Base-by-base conservation (phyloP, 106 monocot genomes). In the Amphibolis antarctica region DNA sequence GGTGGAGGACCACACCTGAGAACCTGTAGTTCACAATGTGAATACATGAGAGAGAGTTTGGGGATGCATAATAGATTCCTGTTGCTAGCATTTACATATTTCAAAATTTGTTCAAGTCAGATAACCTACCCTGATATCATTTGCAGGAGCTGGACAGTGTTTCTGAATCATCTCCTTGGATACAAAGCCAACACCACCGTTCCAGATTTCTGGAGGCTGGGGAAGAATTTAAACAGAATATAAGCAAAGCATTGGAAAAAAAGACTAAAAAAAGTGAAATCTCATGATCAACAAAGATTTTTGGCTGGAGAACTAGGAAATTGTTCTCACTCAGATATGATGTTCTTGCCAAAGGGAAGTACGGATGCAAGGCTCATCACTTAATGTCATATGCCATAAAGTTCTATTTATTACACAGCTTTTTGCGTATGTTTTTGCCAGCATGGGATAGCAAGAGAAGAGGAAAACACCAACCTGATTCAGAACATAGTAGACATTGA, bases 101-200 rank as follows among this genome's bases (percentile, higher is more conserved):
- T 49, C 12, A 19, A 4, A 12, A 49, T 12, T 14, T 49, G 10
- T 14, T 49, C 17, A 10, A 26, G 28, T 6, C 45, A 30, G 59
- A 62, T 10, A n/a, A 44, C 7, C 20, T 11, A 96, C 89, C 89
- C 85, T 77, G 47, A 96, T 90, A 59, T 90, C 84, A 43, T 59
- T 19, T 20, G 89, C 79, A 46, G 89, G 96, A 23, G 84, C 53
- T 52, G 96, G 96, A 54, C 81, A 90, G 51, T 90, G 82, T 62
- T 60, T 54, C 76, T 86, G 74, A 68, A 96, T 90, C 82, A 90
- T 96, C 58, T 96, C 96, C 71, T 90, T 84, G 2, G 96, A 86
- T 13, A 96, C 90, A 71, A 90, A 96, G 12, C 96, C 96, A 24
- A 90, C 74, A 23, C 96, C 96, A 61, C 86, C 96, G 47, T 84